phyloP scores from a whole-genome alignment of 2,329 filamentous ascomycete species.

The Aspergillus tamarii region DNA sequence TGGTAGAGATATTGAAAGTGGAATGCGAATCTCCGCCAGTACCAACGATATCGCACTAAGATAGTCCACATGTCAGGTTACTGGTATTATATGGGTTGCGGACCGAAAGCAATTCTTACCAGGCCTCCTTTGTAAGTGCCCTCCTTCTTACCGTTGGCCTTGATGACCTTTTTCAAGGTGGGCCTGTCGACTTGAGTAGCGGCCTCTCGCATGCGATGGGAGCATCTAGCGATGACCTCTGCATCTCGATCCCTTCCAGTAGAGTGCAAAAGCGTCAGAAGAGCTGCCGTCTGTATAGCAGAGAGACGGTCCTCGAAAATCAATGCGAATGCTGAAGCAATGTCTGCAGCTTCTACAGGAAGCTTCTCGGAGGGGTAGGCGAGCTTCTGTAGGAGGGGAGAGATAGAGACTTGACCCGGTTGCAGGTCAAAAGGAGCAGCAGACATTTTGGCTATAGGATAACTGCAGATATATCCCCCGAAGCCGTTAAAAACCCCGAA shows the following conservation, averaged over 20 bases:
- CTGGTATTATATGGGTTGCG: background rate
- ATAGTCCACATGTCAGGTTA: background rate
- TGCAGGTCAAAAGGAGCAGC: conserved; percentile 28
- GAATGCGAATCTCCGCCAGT: conserved; percentile 96
- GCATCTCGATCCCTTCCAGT: conserved; percentile 81
- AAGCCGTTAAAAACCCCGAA: background rate
- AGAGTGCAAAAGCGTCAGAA: conserved; percentile 90
- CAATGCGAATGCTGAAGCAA: conserved; percentile 84
- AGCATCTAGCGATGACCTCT: conserved; percentile 84
- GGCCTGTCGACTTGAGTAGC: conserved; percentile 71
- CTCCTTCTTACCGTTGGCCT: conserved; percentile 63
- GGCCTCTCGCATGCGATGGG: conserved; percentile 79
- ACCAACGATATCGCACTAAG: conserved; percentile 86
- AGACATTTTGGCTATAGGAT: conserved; percentile 26
- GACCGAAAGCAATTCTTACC: conserved; percentile 56
- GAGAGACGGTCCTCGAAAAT: conserved; percentile 91
- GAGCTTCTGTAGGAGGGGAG: conserved; percentile 52
- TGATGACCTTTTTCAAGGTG: conserved; percentile 64
- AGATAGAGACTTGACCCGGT: conserved; percentile 48
- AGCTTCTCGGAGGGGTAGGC: conserved; percentile 48
- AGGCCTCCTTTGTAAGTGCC: conserved; percentile 81
- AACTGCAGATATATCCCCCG: background rate
- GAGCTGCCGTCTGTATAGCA: conserved; percentile 82
- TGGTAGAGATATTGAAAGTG: conserved; percentile 98
- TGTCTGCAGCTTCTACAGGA: conserved; percentile 73